Evolutionary conservation across 768 basidiomycete species (phyloP).

Genomic region (Trametes villosa): DNA sequence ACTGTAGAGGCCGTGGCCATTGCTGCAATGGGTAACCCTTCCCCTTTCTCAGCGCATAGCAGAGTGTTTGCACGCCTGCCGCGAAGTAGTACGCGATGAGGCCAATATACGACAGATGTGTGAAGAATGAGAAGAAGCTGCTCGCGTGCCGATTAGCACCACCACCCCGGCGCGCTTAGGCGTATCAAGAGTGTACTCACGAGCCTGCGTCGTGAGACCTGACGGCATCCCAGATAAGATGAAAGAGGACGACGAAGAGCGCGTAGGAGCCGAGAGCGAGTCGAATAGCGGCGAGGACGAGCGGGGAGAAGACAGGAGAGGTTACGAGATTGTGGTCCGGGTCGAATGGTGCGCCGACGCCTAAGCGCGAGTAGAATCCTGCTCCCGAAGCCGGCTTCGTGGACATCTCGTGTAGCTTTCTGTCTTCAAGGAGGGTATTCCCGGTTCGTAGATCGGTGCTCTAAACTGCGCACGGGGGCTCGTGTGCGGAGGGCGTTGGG

Average conservation of each 20-base stretch:
- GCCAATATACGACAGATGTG: slow-evolving; percentile 63
- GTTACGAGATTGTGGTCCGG: slow-evolving; percentile 46
- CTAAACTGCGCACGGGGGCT: not conserved
- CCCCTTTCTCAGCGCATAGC: slow-evolving; percentile 40
- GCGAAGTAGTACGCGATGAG: slow-evolving; percentile 66
- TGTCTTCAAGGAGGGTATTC: not conserved
- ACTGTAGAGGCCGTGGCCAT: slow-evolving; percentile 61
- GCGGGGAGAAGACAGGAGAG: slow-evolving; percentile 52
- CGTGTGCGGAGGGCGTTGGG: slow-evolving; percentile 5
- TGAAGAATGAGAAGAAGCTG: slow-evolving; percentile 71
- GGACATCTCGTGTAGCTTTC: not conserved
- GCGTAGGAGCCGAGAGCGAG: slow-evolving; percentile 56
- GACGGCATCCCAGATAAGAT: slow-evolving; percentile 42
- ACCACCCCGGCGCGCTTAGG: not conserved
- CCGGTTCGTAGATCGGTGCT: not conserved
- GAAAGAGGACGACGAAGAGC: slow-evolving; percentile 45
- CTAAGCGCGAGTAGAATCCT: slow-evolving; percentile 32
- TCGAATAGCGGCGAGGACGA: slow-evolving; percentile 49
- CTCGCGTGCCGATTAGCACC: not conserved
- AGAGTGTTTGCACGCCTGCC: slow-evolving; percentile 54
- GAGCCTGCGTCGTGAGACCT: slow-evolving; percentile 35
- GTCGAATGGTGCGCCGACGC: slow-evolving; percentile 48
- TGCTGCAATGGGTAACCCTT: slow-evolving; percentile 56
- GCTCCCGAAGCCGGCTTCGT: slow-evolving; percentile 8
- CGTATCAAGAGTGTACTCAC: slow-evolving; percentile 29